A percentile compares a stretch with the other conserved stretches of the same genome.
These are phyloP conservation scores for Silene latifolia DNA, from an alignment of 148 eudicot genomes.

Conservation along the genomic window DNA sequence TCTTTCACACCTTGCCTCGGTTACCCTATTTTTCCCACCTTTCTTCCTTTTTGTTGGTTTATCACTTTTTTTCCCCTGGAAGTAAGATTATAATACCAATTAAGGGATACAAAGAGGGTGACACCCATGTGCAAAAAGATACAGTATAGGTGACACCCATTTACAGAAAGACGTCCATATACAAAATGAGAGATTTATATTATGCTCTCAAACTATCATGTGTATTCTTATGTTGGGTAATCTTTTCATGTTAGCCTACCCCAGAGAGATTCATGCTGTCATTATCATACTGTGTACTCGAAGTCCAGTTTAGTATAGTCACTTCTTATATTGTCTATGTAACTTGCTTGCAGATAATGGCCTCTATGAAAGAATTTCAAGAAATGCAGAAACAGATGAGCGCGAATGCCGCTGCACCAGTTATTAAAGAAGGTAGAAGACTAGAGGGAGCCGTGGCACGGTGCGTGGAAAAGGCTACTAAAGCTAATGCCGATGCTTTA, in stretches of 20 bases:
- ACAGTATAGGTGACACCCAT: too few species aligned
- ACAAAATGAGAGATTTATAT: too few species aligned
- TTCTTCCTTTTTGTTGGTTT: too few species aligned
- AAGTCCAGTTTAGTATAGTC: not conserved
- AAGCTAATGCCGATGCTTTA: slow-evolving; percentile 80
- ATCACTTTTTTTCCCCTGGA: too few species aligned
- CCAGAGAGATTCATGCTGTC: not conserved
- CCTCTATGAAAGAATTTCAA: slow-evolving; percentile 72
- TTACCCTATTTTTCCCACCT: too few species aligned
- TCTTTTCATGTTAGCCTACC: too few species aligned
- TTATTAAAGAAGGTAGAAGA: slow-evolving; percentile 81
- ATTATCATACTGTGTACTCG: too few species aligned
- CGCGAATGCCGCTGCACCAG: slow-evolving; percentile 40
- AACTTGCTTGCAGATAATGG: slow-evolving; percentile 45
- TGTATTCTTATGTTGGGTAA: too few species aligned
- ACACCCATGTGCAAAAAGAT: too few species aligned
- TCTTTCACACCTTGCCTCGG: not conserved
- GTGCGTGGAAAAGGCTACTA: slow-evolving; percentile 66
- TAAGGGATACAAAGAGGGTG: too few species aligned
- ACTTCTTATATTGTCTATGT: not conserved
- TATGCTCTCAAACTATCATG: not conserved
- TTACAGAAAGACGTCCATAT: too few species aligned
- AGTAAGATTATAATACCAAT: too few species aligned
- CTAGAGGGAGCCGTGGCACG: slow-evolving; percentile 68
- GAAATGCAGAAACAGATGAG: slow-evolving; percentile 76